These are phyloP conservation scores for Lipomyces anomalus DNA, from an alignment of 805 yeast species.

Conservation along the genomic window DNA sequence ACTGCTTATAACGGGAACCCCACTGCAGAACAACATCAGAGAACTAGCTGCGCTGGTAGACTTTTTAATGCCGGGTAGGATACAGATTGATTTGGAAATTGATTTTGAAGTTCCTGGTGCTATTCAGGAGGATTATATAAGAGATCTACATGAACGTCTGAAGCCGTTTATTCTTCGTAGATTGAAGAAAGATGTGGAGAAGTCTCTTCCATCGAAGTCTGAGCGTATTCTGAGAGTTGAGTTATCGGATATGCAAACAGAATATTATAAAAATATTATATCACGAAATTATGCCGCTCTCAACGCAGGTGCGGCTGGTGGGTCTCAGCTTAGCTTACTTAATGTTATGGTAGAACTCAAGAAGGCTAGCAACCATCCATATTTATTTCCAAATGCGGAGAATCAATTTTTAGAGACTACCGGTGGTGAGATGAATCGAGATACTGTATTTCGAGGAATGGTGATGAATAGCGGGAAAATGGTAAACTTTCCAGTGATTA, in stretches of 20 bases:
- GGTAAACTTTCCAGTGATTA: conserved; percentile 48
- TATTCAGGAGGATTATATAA: conserved; percentile 82
- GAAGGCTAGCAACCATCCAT: conserved; percentile 96
- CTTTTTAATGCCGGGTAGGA: conserved; percentile 92
- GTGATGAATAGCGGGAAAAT: conserved; percentile 98
- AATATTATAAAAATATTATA: conserved; percentile 87
- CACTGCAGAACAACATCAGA: conserved; percentile 89
- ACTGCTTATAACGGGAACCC: conserved; percentile 93
- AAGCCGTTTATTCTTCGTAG: conserved; percentile 92
- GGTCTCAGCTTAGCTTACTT: conserved; percentile 73
- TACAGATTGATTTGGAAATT: conserved; percentile 86
- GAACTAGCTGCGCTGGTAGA: conserved; percentile 93
- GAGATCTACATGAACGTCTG: conserved; percentile 73
- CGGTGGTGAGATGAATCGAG: conserved; percentile 51
- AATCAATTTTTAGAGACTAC: conserved; percentile 67
- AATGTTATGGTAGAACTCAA: conserved; percentile 94
- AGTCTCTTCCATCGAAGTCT: conserved; percentile 90
- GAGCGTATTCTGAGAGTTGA: conserved; percentile 95
- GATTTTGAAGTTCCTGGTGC: conserved; percentile 86
- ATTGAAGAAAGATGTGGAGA: conserved; percentile 94
- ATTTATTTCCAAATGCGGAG: conserved; percentile 89
- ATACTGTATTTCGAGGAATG: conserved; percentile 77
- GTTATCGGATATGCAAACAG: conserved; percentile 89
- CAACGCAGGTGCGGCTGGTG: conserved; percentile 72
- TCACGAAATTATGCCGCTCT: conserved; percentile 89